Percentiles rank a stretch among this genome's conserved stretches.
These are phyloP conservation scores for Mycena haematopus DNA, from an alignment of 768 basidiomycete species.

Conservation along the genomic window DNA sequence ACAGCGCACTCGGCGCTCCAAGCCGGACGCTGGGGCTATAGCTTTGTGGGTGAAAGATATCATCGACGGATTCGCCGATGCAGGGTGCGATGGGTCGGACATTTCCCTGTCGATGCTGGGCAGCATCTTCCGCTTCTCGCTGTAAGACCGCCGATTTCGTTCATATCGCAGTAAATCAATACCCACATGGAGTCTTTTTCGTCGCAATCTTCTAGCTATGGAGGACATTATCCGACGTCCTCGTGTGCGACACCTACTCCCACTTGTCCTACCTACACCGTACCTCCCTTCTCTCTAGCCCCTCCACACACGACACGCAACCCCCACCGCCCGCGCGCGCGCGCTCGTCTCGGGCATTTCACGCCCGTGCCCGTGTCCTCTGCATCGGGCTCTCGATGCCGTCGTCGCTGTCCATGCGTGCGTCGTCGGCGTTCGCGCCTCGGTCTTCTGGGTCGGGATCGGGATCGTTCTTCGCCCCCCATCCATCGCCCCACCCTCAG, in stretches of 20 bases:
- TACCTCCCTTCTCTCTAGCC: slow-evolving; percentile 50
- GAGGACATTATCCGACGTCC: no score
- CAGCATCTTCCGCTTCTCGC: background rate
- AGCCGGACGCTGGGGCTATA: background rate
- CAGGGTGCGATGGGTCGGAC: background rate
- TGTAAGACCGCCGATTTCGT: background rate
- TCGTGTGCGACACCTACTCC: no score
- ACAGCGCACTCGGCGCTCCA: slow-evolving; percentile 2
- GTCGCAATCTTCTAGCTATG: background rate
- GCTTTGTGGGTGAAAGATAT: background rate
- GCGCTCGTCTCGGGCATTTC: slow-evolving; percentile 70
- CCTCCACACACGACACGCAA: slow-evolving; percentile 39
- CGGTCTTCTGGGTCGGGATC: slow-evolving; percentile 35
- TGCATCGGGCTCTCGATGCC: no score
- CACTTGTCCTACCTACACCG: no score
- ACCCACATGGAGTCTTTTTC: background rate
- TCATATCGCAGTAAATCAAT: background rate
- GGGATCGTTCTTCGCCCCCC: slow-evolving; percentile 46
- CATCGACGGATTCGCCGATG: slow-evolving; percentile 1
- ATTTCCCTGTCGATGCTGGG: slow-evolving; percentile 8
- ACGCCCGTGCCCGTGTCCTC: slow-evolving; percentile 27
- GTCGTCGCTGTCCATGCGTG: no score
- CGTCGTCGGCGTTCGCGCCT: background rate
- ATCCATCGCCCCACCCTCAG: no score
- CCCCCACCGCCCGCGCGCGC: slow-evolving; percentile 19